Conservation (phyloP, 192 early-diverging fungal genomes). For the Podila minutissima region DNA sequence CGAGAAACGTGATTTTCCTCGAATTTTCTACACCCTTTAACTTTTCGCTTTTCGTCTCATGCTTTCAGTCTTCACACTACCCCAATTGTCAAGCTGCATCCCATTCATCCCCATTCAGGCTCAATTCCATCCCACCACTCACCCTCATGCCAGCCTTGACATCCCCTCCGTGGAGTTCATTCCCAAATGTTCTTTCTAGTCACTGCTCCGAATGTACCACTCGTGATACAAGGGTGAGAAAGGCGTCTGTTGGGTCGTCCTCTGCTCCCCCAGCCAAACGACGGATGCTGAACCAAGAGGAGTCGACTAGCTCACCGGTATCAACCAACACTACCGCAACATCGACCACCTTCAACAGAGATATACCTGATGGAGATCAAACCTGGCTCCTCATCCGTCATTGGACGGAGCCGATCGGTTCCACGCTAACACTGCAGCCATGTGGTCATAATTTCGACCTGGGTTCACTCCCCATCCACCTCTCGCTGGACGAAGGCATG, state of each 20-base stretch:
- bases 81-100: neutral
- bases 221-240: neutral
- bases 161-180: slow-evolving; percentile 6
- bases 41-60: neutral
- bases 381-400: slow-evolving; percentile 15
- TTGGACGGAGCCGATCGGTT: slow-evolving; percentile 8
- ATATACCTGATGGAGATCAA: neutral
- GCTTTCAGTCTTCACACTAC: neutral
- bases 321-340: no score
- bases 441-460: slow-evolving; percentile 16
- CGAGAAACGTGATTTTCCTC: no score
- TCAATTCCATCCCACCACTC: neutral
- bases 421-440: neutral
- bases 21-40: no score
- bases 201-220: neutral
- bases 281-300: no score
- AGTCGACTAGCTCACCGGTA: no score
- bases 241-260: neutral
- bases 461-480: neutral
- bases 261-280: no score
- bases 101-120: neutral
- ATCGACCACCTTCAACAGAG: no score
- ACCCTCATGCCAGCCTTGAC: neutral
- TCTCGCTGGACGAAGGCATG: slow-evolving; percentile 9
- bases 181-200: slow-evolving; percentile 8